A percentile compares a stretch with the other conserved stretches of the same genome.
These are phyloP conservation scores for Exophiala bonariae DNA, from an alignment of 2,329 filamentous ascomycete species.

Conservation along the genomic window DNA sequence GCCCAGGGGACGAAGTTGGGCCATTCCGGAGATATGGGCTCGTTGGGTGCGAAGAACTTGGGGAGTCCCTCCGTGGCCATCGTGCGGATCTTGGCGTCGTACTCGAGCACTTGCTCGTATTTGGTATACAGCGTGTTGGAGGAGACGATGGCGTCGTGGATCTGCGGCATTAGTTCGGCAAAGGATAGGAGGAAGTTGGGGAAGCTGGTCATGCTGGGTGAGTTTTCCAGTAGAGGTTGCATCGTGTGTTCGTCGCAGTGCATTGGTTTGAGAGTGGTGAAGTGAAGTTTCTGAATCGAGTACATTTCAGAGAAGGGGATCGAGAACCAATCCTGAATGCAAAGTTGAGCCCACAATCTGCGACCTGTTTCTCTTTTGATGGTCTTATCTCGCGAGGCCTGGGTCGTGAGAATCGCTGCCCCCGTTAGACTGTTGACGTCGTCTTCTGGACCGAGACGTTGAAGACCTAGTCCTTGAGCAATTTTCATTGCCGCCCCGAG, in stretches of 20 bases:
- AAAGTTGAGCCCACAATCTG: constrained; percentile 40
- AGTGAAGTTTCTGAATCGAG: constrained; percentile 37
- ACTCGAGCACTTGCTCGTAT: constrained; percentile 43
- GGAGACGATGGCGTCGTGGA: constrained; percentile 39
- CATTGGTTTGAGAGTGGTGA: constrained; percentile 34
- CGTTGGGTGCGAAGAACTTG: constrained; percentile 35
- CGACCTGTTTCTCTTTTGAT: constrained; percentile 37
- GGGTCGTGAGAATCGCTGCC: constrained; percentile 2
- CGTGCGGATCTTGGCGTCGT: constrained; percentile 39
- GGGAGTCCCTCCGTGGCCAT: constrained; percentile 37
- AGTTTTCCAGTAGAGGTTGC: constrained; percentile 18
- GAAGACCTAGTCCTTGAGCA: constrained; percentile 49
- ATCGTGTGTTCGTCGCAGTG: constrained; percentile 39
- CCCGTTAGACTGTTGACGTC: constrained; percentile 18
- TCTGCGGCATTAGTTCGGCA: constrained; percentile 38
- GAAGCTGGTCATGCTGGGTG: constrained; percentile 36
- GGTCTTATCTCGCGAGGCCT: constrained; percentile 20
- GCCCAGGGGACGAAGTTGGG: constrained; percentile 44
- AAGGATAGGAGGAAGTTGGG: constrained; percentile 39
- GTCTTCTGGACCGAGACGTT: constrained; percentile 37
- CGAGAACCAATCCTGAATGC: constrained; percentile 45
- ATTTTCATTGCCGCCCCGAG: constrained; percentile 48
- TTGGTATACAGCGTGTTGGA: constrained; percentile 39
- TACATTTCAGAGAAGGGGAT: constrained; percentile 43
- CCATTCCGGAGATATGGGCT: constrained; percentile 38